Evolutionary conservation across 371 early-diverging fungal genomes (phyloP).

Genomic region (Syncephalastrum monosporum): DNA sequence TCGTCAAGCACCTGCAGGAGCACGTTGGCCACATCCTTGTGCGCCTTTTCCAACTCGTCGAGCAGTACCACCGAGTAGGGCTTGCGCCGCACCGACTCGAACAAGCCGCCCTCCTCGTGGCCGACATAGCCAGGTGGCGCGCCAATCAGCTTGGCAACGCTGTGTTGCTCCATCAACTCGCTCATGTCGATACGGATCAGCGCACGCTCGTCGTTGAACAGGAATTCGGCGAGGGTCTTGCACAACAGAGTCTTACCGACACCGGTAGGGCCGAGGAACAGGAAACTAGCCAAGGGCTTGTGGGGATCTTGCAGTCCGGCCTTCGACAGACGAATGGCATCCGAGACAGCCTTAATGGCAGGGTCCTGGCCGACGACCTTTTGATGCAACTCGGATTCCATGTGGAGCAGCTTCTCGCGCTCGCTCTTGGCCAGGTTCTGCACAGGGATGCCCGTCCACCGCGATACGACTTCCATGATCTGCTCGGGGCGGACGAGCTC

Average conservation of each 20-base stretch:
- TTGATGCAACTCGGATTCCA: constrained; percentile 68
- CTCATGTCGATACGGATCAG: constrained; percentile 93
- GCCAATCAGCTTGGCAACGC: constrained; percentile 87
- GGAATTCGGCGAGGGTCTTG: constrained; percentile 84
- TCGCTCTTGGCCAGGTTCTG: constrained; percentile 76
- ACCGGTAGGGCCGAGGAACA: constrained; percentile 94
- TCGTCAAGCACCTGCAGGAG: constrained; percentile 90
- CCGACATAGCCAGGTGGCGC: constrained; percentile 92
- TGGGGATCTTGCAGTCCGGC: constrained; percentile 81
- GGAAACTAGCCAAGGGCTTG: constrained; percentile 87
- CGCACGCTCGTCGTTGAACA: constrained; percentile 85
- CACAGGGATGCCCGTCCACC: constrained; percentile 92
- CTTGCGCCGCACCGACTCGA: constrained; percentile 87
- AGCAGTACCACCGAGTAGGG: constrained; percentile 88
- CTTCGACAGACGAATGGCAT: constrained; percentile 72
- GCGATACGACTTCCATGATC: constrained; percentile 85
- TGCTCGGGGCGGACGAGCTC: constrained; percentile 87
- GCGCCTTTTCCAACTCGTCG: constrained; percentile 95
- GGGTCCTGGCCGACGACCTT: constrained; percentile 88
- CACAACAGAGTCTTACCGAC: constrained; percentile 84
- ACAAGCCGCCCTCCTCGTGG: constrained; percentile 84
- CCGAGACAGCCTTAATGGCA: constrained; percentile 77
- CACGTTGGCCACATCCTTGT: constrained; percentile 76
- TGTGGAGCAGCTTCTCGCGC: constrained; percentile 76
- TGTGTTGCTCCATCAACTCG: constrained; percentile 83